Base-by-base conservation (phyloP, 208 protist species). In the Herpetomonas samuelpessoai region DNA sequence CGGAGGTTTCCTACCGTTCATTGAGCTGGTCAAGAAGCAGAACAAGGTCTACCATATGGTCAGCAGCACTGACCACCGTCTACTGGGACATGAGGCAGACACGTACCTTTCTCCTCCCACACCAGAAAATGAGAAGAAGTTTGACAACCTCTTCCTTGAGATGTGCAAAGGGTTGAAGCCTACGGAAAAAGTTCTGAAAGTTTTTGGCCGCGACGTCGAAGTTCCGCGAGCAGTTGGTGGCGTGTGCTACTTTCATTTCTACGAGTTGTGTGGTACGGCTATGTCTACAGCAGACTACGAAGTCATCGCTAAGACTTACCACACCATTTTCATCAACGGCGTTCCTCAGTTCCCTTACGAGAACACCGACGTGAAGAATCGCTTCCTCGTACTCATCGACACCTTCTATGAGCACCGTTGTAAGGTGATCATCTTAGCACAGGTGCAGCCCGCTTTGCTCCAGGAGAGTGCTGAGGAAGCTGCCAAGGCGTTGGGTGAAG, bases 1-100 rank as follows among this genome's bases (percentile, higher is more conserved):
- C 28, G 89, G 96, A 18, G 68, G 84, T 0, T 98, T 98, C 76
- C 35, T 99, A 7, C 96, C 96, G 1, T 99, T 98, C 47, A 98
- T 99, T 48, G 85, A 98, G 39, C 67, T 98, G 6, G 61, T 98
- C 2, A 83, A 95, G 47, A 62, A 70, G 53, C 86, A 93, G 56
- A 97, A 86, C 64, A 25, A 81, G 0, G 72, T 95, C 7, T 90
- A 97, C 50, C 68, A 97, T 47, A 83, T 99, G 69, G 80, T 82
- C 26, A 96, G 91, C 62, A 65, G 74, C 19, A 77, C 76, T 0
- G 97, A 99, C 61, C 98, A 99, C 75, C 83, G 97, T 18, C 65
- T 98, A 6, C 68, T 75, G n/a, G 91, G 90, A 18, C 61, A 74
- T 52, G 39, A 75, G 31, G 71, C 76, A 26, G 60, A 93, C 47